A percentile compares a stretch with the other conserved stretches of the same genome.
These are phyloP conservation scores for Isabelozyma rhagii DNA, from an alignment of 805 yeast species.

Conservation along the genomic window DNA sequence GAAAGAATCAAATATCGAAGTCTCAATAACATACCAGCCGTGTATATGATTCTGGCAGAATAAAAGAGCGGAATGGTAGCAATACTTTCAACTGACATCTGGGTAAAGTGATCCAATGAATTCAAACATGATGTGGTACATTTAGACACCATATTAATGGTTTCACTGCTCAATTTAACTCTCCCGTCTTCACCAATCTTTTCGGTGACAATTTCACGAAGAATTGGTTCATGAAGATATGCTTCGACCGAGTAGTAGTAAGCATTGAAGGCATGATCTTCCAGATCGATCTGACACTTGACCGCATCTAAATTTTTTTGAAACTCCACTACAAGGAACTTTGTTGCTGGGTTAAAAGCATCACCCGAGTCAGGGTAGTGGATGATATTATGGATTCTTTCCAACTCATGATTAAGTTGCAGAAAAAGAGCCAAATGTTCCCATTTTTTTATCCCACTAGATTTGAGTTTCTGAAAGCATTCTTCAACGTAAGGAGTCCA, in stretches of 20 bases:
- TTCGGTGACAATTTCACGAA: conserved; percentile 16
- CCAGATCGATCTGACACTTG: conserved; percentile 33
- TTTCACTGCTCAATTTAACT: conserved; percentile 16
- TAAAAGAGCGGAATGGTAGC: conserved; percentile 57
- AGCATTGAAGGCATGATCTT: conserved; percentile 43
- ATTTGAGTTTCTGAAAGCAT: conserved; percentile 51
- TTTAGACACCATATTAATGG: conserved; percentile 43
- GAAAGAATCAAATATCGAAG: conserved; percentile 54
- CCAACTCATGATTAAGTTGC: conserved; percentile 57
- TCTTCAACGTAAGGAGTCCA: conserved; percentile 67
- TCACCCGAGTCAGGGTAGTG: conserved; percentile 32
- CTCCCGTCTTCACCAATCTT: conserved; percentile 6
- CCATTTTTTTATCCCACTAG: conserved; percentile 26
- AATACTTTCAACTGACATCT: conserved; percentile 43
- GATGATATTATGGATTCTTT: conserved; percentile 52
- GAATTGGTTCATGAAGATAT: conserved; percentile 57
- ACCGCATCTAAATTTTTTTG: conserved; percentile 44
- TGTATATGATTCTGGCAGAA: conserved; percentile 56
- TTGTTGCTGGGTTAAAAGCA: conserved; percentile 23
- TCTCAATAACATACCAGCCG: conserved; percentile 61
- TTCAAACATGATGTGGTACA: conserved; percentile 54
- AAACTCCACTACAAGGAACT: conserved; percentile 46
- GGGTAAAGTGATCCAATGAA: conserved; percentile 47
- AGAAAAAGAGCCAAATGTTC: conserved; percentile 54
- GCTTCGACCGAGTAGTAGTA: conserved; percentile 65